Percentiles rank a stretch among this genome's conserved stretches.
phyloP scores from a whole-genome alignment of 805 yeast genomes.

The Ogataea sp. region DNA sequence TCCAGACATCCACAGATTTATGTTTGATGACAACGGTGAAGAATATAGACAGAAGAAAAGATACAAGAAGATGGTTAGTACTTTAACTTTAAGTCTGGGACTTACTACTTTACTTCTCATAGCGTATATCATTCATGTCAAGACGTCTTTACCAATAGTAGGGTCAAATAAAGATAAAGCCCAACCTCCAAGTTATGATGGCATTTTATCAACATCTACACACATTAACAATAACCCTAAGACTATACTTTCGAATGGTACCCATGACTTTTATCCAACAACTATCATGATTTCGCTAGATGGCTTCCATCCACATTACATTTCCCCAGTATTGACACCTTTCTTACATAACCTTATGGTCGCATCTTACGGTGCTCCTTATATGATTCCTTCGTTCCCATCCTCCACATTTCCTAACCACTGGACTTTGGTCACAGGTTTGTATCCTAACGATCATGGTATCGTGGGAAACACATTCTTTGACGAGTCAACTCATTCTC shows the following conservation, averaged over 20 bases:
- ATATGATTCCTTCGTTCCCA: constrained; percentile 82
- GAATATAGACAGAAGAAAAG: constrained; percentile 2
- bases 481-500: constrained; percentile 47
- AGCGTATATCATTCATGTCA: constrained; percentile 1
- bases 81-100: constrained; percentile 3
- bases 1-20: not conserved
- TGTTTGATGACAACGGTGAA: constrained; percentile 1
- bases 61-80: constrained; percentile 5
- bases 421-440: constrained; percentile 85
- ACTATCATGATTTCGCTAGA: constrained; percentile 76
- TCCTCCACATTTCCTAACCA: constrained; percentile 88
- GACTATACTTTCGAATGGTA: constrained; percentile 43
- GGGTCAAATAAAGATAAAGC: constrained; percentile 1
- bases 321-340: constrained; percentile 62
- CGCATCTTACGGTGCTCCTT: constrained; percentile 60
- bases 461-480: constrained; percentile 77
- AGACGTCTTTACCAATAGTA: not conserved
- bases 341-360: constrained; percentile 49
- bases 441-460: constrained; percentile 78
- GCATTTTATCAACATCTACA: not conserved
- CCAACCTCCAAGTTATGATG: not conserved
- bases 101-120: constrained; percentile 5
- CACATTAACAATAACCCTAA: constrained; percentile 5
- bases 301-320: constrained; percentile 88
- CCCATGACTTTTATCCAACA: constrained; percentile 66